Evolutionary conservation across 2,329 filamentous ascomycete genomes (phyloP).

Genomic region (Fusarium sp.): DNA sequence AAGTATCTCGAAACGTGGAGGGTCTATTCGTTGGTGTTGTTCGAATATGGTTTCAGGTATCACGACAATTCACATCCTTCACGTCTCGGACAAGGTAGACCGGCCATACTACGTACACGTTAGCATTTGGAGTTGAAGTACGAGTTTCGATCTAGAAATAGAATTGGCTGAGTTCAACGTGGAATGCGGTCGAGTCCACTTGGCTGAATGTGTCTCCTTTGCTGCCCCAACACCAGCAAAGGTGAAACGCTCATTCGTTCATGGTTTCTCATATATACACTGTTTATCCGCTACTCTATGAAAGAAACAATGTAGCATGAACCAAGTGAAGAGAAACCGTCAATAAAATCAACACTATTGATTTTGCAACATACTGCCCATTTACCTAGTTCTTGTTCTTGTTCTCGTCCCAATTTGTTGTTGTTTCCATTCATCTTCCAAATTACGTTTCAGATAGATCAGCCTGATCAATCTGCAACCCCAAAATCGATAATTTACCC

Average conservation of each 20-base stretch:
- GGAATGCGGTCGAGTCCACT: background rate
- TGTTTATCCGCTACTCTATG: background rate
- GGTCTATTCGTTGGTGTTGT: background rate
- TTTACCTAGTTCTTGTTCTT: background rate
- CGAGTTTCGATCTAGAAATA: background rate
- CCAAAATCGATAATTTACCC: background rate
- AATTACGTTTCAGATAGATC: background rate
- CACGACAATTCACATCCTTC: background rate
- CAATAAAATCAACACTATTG: background rate
- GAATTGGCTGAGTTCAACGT: background rate
- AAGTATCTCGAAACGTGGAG: background rate
- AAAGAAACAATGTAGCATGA: background rate
- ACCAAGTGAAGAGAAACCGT: background rate
- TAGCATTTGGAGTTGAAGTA: background rate
- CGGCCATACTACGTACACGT: conserved; percentile 1
- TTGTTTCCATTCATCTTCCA: conserved; percentile 10
- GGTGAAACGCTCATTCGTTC: background rate
- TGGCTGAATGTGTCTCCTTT: too few species aligned
- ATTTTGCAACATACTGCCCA: background rate
- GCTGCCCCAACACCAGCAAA: background rate
- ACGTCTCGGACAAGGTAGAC: conserved; percentile 3
- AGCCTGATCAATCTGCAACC: conserved; percentile 19
- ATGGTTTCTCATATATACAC: background rate
- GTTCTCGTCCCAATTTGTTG: background rate
- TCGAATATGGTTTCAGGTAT: background rate